Evolutionary conservation across 192 early-diverging fungal species (phyloP).

Genomic region (Linnemannia schmuckeri): DNA sequence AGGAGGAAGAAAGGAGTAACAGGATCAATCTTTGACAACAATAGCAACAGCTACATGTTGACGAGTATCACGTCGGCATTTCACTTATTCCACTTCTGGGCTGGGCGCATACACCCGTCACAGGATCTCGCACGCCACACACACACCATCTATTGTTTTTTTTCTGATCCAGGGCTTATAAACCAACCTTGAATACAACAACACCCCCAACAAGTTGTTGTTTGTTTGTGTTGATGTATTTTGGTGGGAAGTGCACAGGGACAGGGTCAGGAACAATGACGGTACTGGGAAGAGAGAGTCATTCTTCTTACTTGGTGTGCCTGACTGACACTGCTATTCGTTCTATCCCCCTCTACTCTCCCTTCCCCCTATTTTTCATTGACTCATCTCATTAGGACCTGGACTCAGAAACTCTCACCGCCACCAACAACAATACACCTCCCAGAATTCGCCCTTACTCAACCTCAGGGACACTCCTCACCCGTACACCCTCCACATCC

Average conservation of each 20-base stretch:
- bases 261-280: neutral
- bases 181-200: neutral
- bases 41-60: neutral
- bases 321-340: neutral
- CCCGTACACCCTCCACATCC: neutral
- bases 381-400: slow-evolving; percentile 2
- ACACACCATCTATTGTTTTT: neutral
- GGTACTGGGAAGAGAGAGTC: neutral
- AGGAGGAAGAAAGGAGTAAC: neutral
- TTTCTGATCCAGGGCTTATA: neutral
- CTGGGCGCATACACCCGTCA: neutral
- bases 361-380: neutral
- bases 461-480: neutral
- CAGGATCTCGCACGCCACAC: neutral
- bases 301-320: no score
- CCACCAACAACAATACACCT: neutral
- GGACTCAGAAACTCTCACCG: neutral
- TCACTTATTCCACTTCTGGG: neutral
- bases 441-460: neutral
- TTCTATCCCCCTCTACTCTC: neutral
- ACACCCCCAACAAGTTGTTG: slow-evolving; percentile 2
- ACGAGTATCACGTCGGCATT: neutral
- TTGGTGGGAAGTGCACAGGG: neutral
- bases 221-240: neutral
- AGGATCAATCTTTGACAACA: neutral